Base-by-base conservation (phyloP, 441 rosid genomes). In the Populus hybrid region DNA sequence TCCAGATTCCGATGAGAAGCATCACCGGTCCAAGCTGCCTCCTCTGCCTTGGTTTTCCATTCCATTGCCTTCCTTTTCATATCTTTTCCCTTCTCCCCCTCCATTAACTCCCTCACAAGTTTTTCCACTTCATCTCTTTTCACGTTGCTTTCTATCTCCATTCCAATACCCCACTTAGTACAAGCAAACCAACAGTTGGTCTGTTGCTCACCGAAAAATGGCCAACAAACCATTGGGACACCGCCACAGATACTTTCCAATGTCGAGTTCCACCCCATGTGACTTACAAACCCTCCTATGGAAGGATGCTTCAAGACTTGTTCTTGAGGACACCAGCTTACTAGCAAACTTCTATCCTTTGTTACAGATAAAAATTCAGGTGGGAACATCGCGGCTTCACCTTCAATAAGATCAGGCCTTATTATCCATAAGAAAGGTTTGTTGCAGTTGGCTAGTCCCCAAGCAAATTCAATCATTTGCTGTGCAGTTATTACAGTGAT, bases 61-160 rank as follows among this genome's bases (percentile, higher is more conserved):
- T 75, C 84, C 75, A 75, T 32, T 8, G 79, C 84, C 71, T 72
- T 82, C 74, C 6, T 74, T 23, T 50, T 82, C 84, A 75, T 82
- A 40, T 77, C 78, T 50, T 46, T 72, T 18, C 84, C 79, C 16
- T 32, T 75, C 38, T 70, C 79, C 71, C 79, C 81, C 8, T 71
- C 84, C 77, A 82, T 71, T 10, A 82, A 57, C 46, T 78, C 67
- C 23, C 38, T 75, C 28, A 82, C 77, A 78, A 78, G 72, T 35
- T 78, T 75, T 26, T 78, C 79, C 28, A 82, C 77, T 71, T 78
- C 81, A 7, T 70, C 72, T 75, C 84, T 74, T 64, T 75, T 69
- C 18, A 40, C 78, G 18, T 78, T 28, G 9, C 10, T 57, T 7
- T 73, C 68, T 30, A 73, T 32, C 35, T 73, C 76, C 67, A 78